phyloP scores from a whole-genome alignment of 352 stramenopile genomes.

The Pythium dissotocum region DNA sequence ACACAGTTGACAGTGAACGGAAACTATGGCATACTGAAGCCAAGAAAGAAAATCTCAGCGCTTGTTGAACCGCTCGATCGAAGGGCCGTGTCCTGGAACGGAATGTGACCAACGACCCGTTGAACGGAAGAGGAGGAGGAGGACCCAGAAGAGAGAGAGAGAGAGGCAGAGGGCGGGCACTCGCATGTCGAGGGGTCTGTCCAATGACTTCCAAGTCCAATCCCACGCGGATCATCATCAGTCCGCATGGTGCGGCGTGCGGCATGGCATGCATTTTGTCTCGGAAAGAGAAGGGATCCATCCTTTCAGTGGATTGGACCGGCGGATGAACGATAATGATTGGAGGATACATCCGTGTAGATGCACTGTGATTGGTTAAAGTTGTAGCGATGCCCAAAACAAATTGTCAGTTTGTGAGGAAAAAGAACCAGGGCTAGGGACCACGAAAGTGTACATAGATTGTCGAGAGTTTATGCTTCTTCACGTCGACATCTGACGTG shows the following conservation, averaged over 20 bases:
- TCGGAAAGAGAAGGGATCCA: background rate
- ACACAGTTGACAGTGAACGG: no score
- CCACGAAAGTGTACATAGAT: slow-evolving; percentile 10
- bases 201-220: background rate
- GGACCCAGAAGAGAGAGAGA: background rate
- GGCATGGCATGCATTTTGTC: background rate
- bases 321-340: slow-evolving; percentile 13
- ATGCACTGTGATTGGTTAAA: slow-evolving; percentile 13
- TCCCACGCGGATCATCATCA: background rate
- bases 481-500: background rate
- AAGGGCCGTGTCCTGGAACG: background rate
- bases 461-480: background rate
- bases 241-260: background rate
- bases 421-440: slow-evolving; percentile 22
- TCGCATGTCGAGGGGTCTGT: background rate
- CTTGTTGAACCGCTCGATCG: background rate
- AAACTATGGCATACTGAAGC: background rate
- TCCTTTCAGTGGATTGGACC: slow-evolving; percentile 3
- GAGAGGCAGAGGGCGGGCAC: background rate
- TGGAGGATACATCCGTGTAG: background rate
- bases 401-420: slow-evolving; percentile 15
- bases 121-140: no score
- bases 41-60: background rate
- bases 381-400: slow-evolving; percentile 15
- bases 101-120: background rate